Evolutionary conservation across 2,329 filamentous ascomycete species (phyloP).

Genomic region (Zalaria obscura): DNA sequence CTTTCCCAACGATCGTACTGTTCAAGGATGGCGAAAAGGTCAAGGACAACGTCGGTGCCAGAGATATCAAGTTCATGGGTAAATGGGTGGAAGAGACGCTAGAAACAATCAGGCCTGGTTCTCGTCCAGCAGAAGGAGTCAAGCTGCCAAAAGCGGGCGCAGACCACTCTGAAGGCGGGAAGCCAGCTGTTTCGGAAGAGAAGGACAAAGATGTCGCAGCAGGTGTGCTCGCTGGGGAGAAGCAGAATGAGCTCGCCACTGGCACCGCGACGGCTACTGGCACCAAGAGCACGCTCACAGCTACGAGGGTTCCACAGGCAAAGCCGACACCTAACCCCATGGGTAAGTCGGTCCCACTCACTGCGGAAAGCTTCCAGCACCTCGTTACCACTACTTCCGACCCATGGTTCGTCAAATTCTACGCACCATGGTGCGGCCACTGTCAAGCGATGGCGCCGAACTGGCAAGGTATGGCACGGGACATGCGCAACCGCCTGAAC

Average conservation of each 20-base stretch:
- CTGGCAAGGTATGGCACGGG: conserved; percentile 79
- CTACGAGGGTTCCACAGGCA: conserved; percentile 31
- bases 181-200: conserved; percentile 19
- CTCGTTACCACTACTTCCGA: conserved; percentile 77
- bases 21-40: conserved; percentile 64
- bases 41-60: conserved; percentile 50
- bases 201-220: conserved; percentile 6
- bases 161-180: conserved; percentile 22
- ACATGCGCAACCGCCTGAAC: conserved; percentile 81
- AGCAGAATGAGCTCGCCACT: conserved; percentile 8
- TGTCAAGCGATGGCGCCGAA: conserved; percentile 85
- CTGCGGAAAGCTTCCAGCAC: conserved; percentile 72
- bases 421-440: conserved; percentile 92
- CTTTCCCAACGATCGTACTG: conserved; percentile 64
- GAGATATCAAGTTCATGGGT: conserved; percentile 52
- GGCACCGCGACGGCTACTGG: conserved; percentile 17
- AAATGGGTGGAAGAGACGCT: conserved; percentile 61
- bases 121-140: conserved; percentile 52
- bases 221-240: conserved; percentile 6
- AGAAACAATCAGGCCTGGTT: conserved; percentile 67
- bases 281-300: conserved; percentile 31
- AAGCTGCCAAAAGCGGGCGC: conserved; percentile 60
- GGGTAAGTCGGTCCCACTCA: conserved; percentile 62
- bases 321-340: conserved; percentile 54
- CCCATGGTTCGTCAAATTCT: conserved; percentile 98